Percentiles rank a stretch among this genome's conserved stretches.
Evolutionary conservation across 2,329 filamentous ascomycete genomes (phyloP).

Genomic region (Xylariales sp.): DNA sequence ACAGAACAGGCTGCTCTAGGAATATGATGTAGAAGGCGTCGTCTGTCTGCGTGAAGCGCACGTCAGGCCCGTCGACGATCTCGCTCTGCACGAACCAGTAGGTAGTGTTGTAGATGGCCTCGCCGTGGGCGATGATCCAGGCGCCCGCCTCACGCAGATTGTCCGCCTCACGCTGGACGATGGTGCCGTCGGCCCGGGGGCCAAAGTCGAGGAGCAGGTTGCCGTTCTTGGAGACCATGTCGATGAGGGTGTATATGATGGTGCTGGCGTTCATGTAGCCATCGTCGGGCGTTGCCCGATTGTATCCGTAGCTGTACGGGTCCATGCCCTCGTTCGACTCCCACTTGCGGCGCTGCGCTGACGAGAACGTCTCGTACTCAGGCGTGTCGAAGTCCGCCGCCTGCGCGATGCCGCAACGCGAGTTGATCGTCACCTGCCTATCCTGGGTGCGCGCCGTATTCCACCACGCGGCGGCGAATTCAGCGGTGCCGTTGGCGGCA

Average conservation of each 20-base stretch:
- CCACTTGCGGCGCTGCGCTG: conserved; percentile 49
- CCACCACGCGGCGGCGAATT: conserved; percentile 33
- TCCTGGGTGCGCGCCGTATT: conserved; percentile 30
- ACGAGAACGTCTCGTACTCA: conserved; percentile 45
- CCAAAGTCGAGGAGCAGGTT: conserved; percentile 52
- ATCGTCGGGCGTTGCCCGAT: conserved; percentile 40
- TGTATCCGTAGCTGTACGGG: conserved; percentile 52
- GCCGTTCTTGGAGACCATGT: conserved; percentile 51
- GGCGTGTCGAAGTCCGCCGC: conserved; percentile 51
- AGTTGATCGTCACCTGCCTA: conserved; percentile 47
- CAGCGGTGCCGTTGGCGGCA: conserved; percentile 31
- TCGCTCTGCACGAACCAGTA: conserved; percentile 47
- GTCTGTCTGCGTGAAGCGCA: conserved; percentile 43
- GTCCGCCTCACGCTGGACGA: conserved; percentile 38
- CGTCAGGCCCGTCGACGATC: conserved; percentile 21
- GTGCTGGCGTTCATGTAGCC: conserved; percentile 45
- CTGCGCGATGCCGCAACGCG: conserved; percentile 45
- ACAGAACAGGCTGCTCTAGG: conserved; percentile 29
- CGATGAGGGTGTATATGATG: conserved; percentile 41
- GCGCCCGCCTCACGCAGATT: conserved; percentile 42
- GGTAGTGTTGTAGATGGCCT: conserved; percentile 50
- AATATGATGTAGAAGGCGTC: conserved; percentile 47
- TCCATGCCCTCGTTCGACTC: conserved; percentile 54
- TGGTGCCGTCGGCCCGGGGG: conserved; percentile 45
- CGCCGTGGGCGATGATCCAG: conserved; percentile 46